Base-by-base conservation (phyloP, 441 rosid genomes). In the Brassica hybrid region DNA sequence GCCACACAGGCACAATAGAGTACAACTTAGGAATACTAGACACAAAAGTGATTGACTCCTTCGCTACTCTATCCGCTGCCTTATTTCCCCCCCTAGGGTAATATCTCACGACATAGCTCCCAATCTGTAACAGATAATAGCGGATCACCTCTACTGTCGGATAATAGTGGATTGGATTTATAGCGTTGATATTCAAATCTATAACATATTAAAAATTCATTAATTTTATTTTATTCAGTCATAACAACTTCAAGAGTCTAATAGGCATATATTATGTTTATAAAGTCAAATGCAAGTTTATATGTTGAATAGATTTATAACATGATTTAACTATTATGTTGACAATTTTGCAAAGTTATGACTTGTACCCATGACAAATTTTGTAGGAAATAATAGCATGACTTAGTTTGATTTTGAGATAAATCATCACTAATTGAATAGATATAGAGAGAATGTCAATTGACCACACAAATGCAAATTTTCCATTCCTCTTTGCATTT, bases 391-490 rank as follows among this genome's bases (percentile, higher is more conserved):
- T 59, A 11, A 21, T 12, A 58, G 34, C 34, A 59, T 5, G 32
- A 3, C 12, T 21, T 10, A 58, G 6, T 21, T 11, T 4, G 12
- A 9, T 10, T 57, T 57, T 21, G 32, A 21, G 2, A 23, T 59
- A 4, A 23, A 59, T 10, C 63, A 19, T 21, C 62, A 59, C 12
- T 3, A 18, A 23, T 12, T 23, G 5, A 18, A 23, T 25, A 25
- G 27, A 9, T 14, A 14, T 30, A 18, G 5, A 3, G 50, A 43
- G 16, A 4, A 34, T 1, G 14, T 12, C 16, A 69, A 9, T 19
- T 48, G 17, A 63, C 76, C 69, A 54, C 36, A 65, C 57, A 73
- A n/a, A n/a, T n/a, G n/a, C n/a, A n/a, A n/a, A n/a, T n/a, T 27
- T 48, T 48, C 6, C 54, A 10, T 12, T 43, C 50, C n/a, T 43